A percentile compares a stretch with the other conserved stretches of the same genome.
phyloP scores from a whole-genome alignment of 2,329 filamentous ascomycete genomes.

The Thermothelomyces thermophilus region DNA sequence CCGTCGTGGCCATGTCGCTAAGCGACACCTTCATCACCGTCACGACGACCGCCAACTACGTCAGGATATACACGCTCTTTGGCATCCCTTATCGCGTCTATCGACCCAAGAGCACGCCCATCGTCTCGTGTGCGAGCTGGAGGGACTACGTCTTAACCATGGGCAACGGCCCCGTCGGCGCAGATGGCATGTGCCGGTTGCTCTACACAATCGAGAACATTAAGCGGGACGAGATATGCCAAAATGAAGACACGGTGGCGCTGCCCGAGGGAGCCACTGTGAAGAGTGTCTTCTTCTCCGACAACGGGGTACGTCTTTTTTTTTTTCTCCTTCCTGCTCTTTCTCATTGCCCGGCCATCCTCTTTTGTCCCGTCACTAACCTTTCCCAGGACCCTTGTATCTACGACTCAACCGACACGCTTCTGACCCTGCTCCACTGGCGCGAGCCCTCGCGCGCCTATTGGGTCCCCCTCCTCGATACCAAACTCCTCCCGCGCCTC shows the following conservation, averaged over 20 bases:
- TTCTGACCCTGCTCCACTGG: constrained; percentile 88
- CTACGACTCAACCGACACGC: constrained; percentile 85
- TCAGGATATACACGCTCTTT: constrained; percentile 88
- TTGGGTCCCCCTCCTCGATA: constrained; percentile 92
- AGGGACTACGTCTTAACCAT: constrained; percentile 94
- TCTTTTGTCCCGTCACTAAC: not conserved
- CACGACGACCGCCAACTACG: constrained; percentile 79
- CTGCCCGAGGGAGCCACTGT: constrained; percentile 67
- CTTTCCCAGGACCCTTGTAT: constrained; percentile 74
- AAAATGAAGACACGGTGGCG: constrained; percentile 87
- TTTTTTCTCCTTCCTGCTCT: not conserved
- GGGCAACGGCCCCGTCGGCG: constrained; percentile 80
- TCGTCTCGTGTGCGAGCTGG: constrained; percentile 91
- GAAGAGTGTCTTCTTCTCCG: constrained; percentile 84
- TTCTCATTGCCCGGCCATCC: not conserved
- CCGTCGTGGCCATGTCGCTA: constrained; percentile 79
- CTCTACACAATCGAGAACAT: constrained; percentile 93
- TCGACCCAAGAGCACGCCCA: constrained; percentile 81
- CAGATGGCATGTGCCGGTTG: constrained; percentile 70
- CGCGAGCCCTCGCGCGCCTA: constrained; percentile 74
- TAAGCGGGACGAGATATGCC: constrained; percentile 86
- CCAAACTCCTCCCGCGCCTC: constrained; percentile 72
- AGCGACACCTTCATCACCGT: constrained; percentile 88
- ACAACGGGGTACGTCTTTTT: constrained; percentile 63
- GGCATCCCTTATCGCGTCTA: constrained; percentile 86